A percentile compares a stretch with the other conserved stretches of the same genome.
Conservation (phyloP, 176 grass and related monocot genomes). For the Triticum timopheevii region DNA sequence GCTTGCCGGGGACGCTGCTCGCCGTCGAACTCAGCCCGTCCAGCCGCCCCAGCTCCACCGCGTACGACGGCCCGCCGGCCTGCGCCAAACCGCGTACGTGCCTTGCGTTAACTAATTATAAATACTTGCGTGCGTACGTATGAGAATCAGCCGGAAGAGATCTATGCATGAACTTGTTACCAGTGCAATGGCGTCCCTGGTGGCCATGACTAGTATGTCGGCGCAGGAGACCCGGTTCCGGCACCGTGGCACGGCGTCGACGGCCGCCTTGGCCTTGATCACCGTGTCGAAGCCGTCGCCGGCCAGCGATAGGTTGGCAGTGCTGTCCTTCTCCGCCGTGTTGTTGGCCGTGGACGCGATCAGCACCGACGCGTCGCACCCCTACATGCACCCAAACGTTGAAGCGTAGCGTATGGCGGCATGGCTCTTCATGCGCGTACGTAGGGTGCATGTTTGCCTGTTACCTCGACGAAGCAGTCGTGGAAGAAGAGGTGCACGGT, state of each 20-base stretch:
- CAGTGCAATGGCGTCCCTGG: conserved; percentile 56
- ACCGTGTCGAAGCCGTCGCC: conserved; percentile 63
- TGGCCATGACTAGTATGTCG: conserved; percentile 64
- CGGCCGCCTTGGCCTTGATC: conserved; percentile 47
- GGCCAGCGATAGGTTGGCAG: conserved; percentile 51
- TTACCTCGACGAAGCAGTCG: conserved; percentile 50
- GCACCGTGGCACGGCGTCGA: conserved; percentile 62
- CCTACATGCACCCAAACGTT: not conserved
- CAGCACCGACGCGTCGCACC: conserved; percentile 69
- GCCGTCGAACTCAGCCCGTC: conserved; percentile 58
- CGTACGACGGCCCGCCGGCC: conserved; percentile 62
- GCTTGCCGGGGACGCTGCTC: conserved; percentile 43
- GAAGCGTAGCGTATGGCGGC: not conserved
- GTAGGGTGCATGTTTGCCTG: not conserved
- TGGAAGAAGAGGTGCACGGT: conserved; percentile 63
- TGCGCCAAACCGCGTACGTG: not conserved
- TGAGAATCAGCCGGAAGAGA: not conserved
- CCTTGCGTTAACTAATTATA: not conserved
- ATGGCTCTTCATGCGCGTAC: not conserved
- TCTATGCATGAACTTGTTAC: not conserved
- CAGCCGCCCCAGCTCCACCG: conserved; percentile 67
- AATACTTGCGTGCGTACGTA: not conserved
- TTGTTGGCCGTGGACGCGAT: conserved; percentile 44
- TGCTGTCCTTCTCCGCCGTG: conserved; percentile 58
- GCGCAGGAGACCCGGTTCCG: conserved; percentile 60